These are phyloP conservation scores for Kentomonas sorsogonicus DNA, from an alignment of 208 protist genomes.

Conservation along the genomic window DNA sequence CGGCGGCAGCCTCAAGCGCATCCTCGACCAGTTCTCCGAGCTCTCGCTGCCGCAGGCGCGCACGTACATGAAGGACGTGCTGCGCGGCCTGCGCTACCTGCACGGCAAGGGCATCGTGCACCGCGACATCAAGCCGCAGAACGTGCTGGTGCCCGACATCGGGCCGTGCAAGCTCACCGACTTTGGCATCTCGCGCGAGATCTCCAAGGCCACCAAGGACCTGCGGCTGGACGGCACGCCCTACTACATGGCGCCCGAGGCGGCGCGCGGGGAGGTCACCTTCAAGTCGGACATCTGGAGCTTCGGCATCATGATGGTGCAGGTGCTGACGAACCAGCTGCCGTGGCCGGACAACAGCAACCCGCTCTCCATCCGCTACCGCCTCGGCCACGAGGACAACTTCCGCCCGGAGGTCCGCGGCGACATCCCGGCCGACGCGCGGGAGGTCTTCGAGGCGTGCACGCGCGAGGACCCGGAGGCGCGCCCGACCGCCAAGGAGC, in stretches of 20 bases:
- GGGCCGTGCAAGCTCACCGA: conserved; percentile 82
- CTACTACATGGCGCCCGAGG: conserved; percentile 71
- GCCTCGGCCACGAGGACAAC: conserved; percentile 28
- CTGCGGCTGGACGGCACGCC: conserved; percentile 47
- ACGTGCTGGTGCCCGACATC: conserved; percentile 56
- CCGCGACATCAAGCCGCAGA: conserved; percentile 71
- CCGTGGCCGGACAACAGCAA: conserved; percentile 36
- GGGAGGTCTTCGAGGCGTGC: conserved; percentile 41
- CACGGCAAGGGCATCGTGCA: conserved; percentile 59
- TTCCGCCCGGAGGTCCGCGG: conserved; percentile 24
- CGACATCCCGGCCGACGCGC: conserved; percentile 26
- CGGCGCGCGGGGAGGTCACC: conserved; percentile 30
- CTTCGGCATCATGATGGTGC: conserved; percentile 73
- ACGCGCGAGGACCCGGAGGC: conserved; percentile 24
- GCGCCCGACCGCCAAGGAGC: conserved; percentile 37
- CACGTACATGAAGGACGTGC: conserved; percentile 43
- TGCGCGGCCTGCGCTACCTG: conserved; percentile 72
- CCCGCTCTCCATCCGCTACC: conserved; percentile 33
- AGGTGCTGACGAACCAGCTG: conserved; percentile 52
- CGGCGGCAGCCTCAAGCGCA: conserved; percentile 60
- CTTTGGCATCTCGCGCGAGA: conserved; percentile 65
- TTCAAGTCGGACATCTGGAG: conserved; percentile 69
- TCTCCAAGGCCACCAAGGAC: conserved; percentile 24
- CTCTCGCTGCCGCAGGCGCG: conserved; percentile 37
- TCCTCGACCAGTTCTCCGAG: conserved; percentile 26